Evolutionary conservation across 2,329 filamentous ascomycete genomes (phyloP).

Genomic region (Calonectria pauciramosa): DNA sequence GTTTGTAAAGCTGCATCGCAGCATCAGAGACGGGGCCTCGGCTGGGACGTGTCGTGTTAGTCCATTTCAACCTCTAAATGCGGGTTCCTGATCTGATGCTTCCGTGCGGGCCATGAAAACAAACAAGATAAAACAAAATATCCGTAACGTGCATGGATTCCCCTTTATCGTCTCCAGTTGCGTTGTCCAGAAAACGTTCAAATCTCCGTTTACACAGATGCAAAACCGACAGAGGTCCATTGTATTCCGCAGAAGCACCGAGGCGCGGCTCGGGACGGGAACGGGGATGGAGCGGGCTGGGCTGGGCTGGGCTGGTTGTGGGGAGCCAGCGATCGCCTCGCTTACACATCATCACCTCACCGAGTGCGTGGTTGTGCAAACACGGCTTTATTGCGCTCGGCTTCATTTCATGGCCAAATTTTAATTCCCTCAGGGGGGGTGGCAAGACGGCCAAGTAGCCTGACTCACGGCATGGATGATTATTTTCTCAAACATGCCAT

Average conservation of each 20-base stretch:
- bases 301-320: too few relatives aligned
- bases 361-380: background rate
- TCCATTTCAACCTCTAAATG: background rate
- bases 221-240: background rate
- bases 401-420: background rate
- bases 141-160: background rate
- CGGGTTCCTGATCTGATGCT: slow-evolving; percentile 12
- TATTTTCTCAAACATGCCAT: slow-evolving; percentile 1
- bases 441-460: background rate
- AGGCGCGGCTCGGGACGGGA: slow-evolving; percentile 21
- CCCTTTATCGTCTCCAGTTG: background rate
- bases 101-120: background rate
- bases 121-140: background rate
- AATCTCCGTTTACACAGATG: background rate
- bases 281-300: background rate
- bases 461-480: background rate
- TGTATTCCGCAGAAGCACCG: slow-evolving; percentile 33
- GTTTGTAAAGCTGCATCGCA: background rate
- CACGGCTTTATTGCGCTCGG: background rate
- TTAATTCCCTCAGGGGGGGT: slow-evolving; percentile 1
- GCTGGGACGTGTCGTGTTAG: slow-evolving; percentile 9
- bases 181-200: background rate
- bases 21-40: slow-evolving; percentile 11
- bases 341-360: slow-evolving; percentile 12
- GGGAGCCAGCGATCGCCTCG: background rate